Percentiles rank a stretch among this genome's conserved stretches.
Conservation (phyloP, 2,329 filamentous ascomycete genomes). For the Tolypocladium ophioglossoides region DNA sequence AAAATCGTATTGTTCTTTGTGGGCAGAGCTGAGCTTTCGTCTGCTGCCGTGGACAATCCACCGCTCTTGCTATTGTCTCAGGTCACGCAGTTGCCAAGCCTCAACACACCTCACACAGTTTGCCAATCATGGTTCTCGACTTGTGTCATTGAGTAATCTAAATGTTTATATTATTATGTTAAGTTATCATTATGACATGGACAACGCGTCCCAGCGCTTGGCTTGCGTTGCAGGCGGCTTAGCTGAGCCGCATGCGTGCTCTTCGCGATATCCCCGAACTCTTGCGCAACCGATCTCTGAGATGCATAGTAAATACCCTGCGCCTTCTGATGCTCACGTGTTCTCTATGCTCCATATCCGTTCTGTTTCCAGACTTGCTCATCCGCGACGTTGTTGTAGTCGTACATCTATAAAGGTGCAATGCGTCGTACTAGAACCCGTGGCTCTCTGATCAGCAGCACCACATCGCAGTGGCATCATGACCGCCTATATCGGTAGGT, state of each 20-base stretch:
- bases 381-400: background rate
- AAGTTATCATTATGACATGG: background rate
- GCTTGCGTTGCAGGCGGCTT: conserved; percentile 4
- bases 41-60: too few species aligned
- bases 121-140: too few species aligned
- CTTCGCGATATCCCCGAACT: background rate
- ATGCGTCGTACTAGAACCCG: too few species aligned
- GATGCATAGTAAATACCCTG: background rate
- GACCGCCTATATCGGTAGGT: background rate
- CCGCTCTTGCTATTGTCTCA: too few species aligned
- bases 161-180: background rate
- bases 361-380: background rate
- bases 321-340: background rate
- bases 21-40: too few species aligned
- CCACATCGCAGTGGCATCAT: background rate
- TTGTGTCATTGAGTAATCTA: background rate
- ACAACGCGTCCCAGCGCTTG: conserved; percentile 9
- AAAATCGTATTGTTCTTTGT: too few species aligned
- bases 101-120: too few species aligned
- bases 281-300: background rate
- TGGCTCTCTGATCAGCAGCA: background rate
- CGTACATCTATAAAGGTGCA: background rate
- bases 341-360: background rate
- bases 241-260: background rate
- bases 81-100: too few species aligned